phyloP scores from a whole-genome alignment of 2,329 filamentous ascomycete genomes.

The Monosporascus sp. region DNA sequence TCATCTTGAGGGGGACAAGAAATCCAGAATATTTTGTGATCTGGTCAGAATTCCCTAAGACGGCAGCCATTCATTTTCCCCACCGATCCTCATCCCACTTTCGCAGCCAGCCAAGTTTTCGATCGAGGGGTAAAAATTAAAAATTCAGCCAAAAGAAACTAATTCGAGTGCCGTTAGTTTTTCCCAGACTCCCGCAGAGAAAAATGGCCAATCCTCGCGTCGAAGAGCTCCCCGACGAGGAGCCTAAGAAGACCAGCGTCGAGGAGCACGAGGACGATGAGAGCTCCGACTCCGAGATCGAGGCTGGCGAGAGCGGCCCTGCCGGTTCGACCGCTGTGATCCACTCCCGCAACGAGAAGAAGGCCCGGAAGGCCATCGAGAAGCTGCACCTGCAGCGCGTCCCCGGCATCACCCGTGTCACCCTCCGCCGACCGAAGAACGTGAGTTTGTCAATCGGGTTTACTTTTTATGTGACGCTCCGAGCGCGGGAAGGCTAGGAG shows the following conservation, averaged over 20 bases:
- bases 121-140: background rate
- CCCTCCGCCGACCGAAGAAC: constrained; percentile 97
- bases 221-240: constrained; percentile 93
- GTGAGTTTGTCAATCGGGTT: constrained; percentile 55
- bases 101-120: background rate
- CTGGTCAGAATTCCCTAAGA: too few relatives aligned
- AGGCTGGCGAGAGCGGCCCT: constrained; percentile 62
- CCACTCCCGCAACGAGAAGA: constrained; percentile 99
- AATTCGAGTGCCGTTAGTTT: constrained; percentile 6
- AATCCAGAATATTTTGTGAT: too few relatives aligned
- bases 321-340: constrained; percentile 84
- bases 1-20: too few relatives aligned
- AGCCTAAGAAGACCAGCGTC: constrained; percentile 73
- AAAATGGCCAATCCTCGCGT: constrained; percentile 93
- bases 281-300: constrained; percentile 71
- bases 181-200: constrained; percentile 4
- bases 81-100: too few relatives aligned
- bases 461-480: too few relatives aligned
- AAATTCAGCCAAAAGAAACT: background rate
- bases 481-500: too few relatives aligned
- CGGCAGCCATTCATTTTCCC: too few relatives aligned
- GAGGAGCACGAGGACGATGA: constrained; percentile 65
- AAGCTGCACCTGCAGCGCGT: constrained; percentile 97
- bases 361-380: constrained; percentile 98
- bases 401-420: constrained; percentile 95